phyloP scores from a whole-genome alignment of 495 filamentous ascomycete genomes.

The Jackrogersella minutella region DNA sequence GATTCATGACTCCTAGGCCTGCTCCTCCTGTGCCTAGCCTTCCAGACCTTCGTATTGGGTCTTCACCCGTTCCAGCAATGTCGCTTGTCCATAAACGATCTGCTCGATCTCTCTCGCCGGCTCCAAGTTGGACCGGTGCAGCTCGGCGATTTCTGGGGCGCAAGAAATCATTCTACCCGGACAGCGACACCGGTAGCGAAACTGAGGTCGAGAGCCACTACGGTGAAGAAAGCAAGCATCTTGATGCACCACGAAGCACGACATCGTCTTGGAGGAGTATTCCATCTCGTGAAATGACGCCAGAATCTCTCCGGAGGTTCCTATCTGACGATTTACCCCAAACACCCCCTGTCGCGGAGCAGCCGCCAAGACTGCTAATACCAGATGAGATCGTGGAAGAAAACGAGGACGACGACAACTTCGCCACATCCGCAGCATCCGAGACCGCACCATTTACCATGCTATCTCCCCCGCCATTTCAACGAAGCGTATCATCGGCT shows the following conservation, averaged over 20 bases:
- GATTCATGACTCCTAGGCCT: constrained; percentile 73
- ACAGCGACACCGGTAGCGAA: constrained; percentile 32
- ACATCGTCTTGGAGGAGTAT: constrained; percentile 48
- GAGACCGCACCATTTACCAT: constrained; percentile 53
- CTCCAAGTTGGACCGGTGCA: constrained; percentile 52
- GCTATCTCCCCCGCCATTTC: constrained; percentile 59
- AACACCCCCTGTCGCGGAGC: constrained; percentile 40
- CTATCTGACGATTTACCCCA: constrained; percentile 48
- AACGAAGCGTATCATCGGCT: constrained; percentile 46
- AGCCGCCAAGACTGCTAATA: constrained; percentile 42
- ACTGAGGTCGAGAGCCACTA: constrained; percentile 35
- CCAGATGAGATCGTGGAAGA: constrained; percentile 64
- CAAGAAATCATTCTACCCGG: constrained; percentile 32
- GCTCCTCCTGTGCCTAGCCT: constrained; percentile 59
- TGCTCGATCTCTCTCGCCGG: constrained; percentile 58
- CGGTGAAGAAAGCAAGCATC: constrained; percentile 23
- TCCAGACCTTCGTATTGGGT: constrained; percentile 58
- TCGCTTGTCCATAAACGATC: constrained; percentile 57
- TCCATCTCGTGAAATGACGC: constrained; percentile 57
- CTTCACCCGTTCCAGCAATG: constrained; percentile 59
- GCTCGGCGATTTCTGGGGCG: constrained; percentile 54
- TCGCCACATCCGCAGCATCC: constrained; percentile 57
- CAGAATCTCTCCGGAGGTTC: constrained; percentile 56
- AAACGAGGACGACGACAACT: constrained; percentile 63
- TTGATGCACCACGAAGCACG: constrained; percentile 42